Base-by-base conservation (phyloP, 2,329 filamentous ascomycete genomes). In the Cercospora sojina region DNA sequence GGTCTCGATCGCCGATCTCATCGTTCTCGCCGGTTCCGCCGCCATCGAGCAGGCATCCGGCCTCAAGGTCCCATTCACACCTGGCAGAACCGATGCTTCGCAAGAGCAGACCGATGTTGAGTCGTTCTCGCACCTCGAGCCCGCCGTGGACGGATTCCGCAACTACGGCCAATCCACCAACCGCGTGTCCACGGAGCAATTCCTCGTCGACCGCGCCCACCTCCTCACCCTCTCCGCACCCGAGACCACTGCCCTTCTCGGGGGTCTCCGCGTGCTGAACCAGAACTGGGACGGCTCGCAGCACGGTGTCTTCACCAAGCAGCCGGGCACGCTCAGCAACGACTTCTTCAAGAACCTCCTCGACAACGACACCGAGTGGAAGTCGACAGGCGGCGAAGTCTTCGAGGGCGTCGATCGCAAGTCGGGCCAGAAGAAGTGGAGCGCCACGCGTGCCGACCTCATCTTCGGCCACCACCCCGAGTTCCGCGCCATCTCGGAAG, bases 301-400 rank as follows among this genome's bases (percentile, higher is more conserved):
- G 25, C 79, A 86, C 65, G 91, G 91, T 66, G 84, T 93, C 65
- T 83, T 93, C 74, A 93, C 91, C 64, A 83, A 84, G 72, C 83
- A 82, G 7, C 88, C 89, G 0, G 91, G 91, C 49, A 79, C 86
- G 72, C 83, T 93, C 73, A 91, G 87, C 75, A 92, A 91, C 79
- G 91, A 93, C 80, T 93, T 92, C 84, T 93, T 93, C 75, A 85
- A 91, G 79, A 92, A 93, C 81, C 83, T 93, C 1, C 85, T 93
- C 25, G 90, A 92, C 74, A 86, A 84, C 73, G 81, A 79, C 77
- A 90, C 85, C 6, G 82, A 79, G 23, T 93, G 91, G 91, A 87
- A 87, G 80, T 74, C 85, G 0, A 80, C 80, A 43, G 80, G 81
- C 65, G 79, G 78, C 62, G 89, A 92, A 72, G 64, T 83, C 59